phyloP scores from a whole-genome alignment of 805 yeast genomes.

The Candida pseudoglaebosa region DNA sequence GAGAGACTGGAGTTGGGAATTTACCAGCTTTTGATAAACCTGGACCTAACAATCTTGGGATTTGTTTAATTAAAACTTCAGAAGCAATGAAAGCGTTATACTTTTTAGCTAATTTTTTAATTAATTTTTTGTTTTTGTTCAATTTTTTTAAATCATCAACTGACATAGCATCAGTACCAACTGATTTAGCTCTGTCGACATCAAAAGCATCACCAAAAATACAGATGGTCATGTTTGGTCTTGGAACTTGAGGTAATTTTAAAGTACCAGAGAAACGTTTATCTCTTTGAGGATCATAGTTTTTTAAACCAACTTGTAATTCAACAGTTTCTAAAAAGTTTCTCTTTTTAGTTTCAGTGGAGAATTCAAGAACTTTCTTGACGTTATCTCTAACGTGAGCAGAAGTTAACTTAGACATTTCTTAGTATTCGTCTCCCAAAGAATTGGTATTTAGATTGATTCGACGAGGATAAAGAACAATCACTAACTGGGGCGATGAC shows the following conservation, averaged over 20 bases:
- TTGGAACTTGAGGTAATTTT: constrained; percentile 97
- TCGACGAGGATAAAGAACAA: constrained; percentile 51
- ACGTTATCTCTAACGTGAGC: constrained; percentile 97
- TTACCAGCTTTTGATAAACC: constrained; percentile 99
- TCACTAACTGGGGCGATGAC: not conserved
- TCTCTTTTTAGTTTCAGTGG: constrained; percentile 98
- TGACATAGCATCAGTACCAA: constrained; percentile 99
- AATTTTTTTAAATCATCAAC: constrained; percentile 99
- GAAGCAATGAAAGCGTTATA: constrained; percentile 99
- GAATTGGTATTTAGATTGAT: constrained; percentile 44
- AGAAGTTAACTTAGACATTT: constrained; percentile 85
- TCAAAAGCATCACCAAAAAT: constrained; percentile 99
- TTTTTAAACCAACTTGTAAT: constrained; percentile 99
- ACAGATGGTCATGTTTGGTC: constrained; percentile 99
- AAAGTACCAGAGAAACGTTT: constrained; percentile 99
- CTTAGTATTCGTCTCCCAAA: constrained; percentile 71
- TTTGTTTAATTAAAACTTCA: constrained; percentile 98
- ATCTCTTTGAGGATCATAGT: constrained; percentile 99
- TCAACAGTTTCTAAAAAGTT: constrained; percentile 99
- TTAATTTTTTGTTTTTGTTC: constrained; percentile 99
- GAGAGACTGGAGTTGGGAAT: constrained; percentile 99
- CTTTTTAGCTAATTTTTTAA: constrained; percentile 99
- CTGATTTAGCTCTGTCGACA: constrained; percentile 99
- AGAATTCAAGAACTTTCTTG: constrained; percentile 82
- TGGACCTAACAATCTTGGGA: constrained; percentile 99